phyloP scores from a whole-genome alignment of 371 early-diverging fungal species.

The Mucor plumbeus region DNA sequence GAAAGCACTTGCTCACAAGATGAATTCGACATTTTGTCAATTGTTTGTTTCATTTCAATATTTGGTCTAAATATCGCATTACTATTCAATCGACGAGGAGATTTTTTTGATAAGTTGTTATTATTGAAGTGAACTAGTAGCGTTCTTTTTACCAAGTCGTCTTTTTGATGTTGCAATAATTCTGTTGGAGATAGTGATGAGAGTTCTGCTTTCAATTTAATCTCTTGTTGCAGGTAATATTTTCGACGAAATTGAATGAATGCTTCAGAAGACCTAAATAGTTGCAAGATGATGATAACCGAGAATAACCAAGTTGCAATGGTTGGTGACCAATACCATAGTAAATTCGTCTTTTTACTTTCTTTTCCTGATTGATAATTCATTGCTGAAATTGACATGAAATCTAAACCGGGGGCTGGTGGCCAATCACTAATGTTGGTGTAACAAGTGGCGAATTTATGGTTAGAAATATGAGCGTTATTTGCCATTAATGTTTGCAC shows the following conservation, averaged over 20 bases:
- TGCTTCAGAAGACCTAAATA: slow-evolving; percentile 50
- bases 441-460: slow-evolving; percentile 25
- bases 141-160: slow-evolving; percentile 21
- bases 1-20: slow-evolving; percentile 10
- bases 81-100: neutral
- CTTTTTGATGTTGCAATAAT: slow-evolving; percentile 44
- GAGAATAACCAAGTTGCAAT: slow-evolving; percentile 63
- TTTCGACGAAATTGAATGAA: slow-evolving; percentile 57
- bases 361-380: slow-evolving; percentile 36
- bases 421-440: slow-evolving; percentile 54
- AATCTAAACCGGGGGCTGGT: slow-evolving; percentile 38
- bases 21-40: neutral
- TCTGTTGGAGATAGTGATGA: slow-evolving; percentile 38
- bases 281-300: slow-evolving; percentile 45
- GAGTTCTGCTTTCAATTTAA: neutral
- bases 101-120: neutral
- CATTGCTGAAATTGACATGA: slow-evolving; percentile 42
- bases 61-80: neutral
- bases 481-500: neutral
- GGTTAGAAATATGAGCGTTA: slow-evolving; percentile 8
- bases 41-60: neutral
- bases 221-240: slow-evolving; percentile 46
- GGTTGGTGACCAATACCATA: slow-evolving; percentile 66
- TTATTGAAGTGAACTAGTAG: slow-evolving; percentile 14
- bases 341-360: slow-evolving; percentile 13